Evolutionary conservation across 139 green algal genomes (phyloP), one percentile per base, ranked within the genome.

Genomic region (Asterochloris sp.): DNA sequence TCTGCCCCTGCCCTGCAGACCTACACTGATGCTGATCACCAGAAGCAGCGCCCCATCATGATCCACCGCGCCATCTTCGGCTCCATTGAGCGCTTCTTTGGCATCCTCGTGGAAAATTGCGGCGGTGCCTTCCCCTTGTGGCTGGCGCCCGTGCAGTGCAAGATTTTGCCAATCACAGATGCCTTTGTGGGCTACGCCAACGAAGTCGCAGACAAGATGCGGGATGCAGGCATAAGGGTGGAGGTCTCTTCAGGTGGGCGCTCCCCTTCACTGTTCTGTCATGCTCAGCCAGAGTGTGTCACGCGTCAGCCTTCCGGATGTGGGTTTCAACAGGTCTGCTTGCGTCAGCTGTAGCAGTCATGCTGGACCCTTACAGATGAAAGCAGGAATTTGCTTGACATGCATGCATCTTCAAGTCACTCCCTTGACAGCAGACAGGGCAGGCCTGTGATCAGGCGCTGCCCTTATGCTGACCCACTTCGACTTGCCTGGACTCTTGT

Each of bases 81-180:
- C 67, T 98, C 94, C 0, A 74, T 97, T 19, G 94, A 97, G 88
- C 89, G 94, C 68, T 99, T 99, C 90, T 98, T 99, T 85, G 97
- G 96, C 82, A 96, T 99, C 79, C 90, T 99, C 12, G 94, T 97
- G 19, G 97, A 99, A 83, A 98, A 99, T 92, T 99, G 97, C 85
- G 95, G 94, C 38, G 91, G 92, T 23, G 92, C 96, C 27, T 98
- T 99, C 86, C 95, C 95, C 16, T 84, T 98, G 78, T 99, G 96
- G 96, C 80, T 99, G 78, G 94, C 96, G 6, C 96, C 95, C 8
- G 89, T 94, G 82, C 95, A 99, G 91, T 87, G 91, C 78, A 90
- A 91, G 15, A 82, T 99, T 76, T 86, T 99, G 79, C 89, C 91
- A 0, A 91, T 98, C 23, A 96, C 93, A 38, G 92, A 95, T 66